These are phyloP conservation scores for Jasminum sambac DNA, from an alignment of 257 asterid genomes.

Conservation along the genomic window DNA sequence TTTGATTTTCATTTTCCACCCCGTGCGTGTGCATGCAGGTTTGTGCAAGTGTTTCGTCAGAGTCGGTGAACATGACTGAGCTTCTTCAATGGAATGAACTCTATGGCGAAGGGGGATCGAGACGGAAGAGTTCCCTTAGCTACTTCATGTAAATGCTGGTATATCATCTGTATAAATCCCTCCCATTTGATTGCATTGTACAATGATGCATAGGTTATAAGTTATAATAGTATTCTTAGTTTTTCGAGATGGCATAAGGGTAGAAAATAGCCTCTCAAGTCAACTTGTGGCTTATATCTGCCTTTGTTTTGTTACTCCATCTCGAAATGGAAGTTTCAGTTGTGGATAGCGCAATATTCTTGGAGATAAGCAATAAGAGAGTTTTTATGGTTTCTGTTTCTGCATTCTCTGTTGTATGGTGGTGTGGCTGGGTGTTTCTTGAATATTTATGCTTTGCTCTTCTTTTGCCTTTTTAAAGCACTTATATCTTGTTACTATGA, in stretches of 20 bases:
- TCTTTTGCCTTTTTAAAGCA: no score
- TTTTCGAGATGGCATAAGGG: not conserved
- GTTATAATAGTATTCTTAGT: not conserved
- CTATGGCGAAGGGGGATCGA: slow-evolving; percentile 58
- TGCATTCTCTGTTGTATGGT: not conserved
- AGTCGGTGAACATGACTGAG: slow-evolving; percentile 54
- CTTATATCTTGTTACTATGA: no score
- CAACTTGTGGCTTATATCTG: not conserved
- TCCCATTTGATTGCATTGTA: not conserved
- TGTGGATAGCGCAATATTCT: not conserved
- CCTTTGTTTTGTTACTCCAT: slow-evolving; percentile 1
- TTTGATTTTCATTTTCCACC: not conserved
- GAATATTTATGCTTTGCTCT: no score
- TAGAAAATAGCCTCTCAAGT: slow-evolving; percentile 9
- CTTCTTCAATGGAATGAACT: slow-evolving; percentile 57
- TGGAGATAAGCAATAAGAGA: not conserved
- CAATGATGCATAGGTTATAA: not conserved
- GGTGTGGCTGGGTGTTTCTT: not conserved
- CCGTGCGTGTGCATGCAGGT: slow-evolving; percentile 34
- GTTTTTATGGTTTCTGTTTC: not conserved
- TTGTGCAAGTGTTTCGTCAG: slow-evolving; percentile 59
- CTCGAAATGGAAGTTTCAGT: slow-evolving; percentile 1
- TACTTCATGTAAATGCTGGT: slow-evolving; percentile 47
- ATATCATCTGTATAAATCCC: slow-evolving; percentile 7
- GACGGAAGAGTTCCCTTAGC: slow-evolving; percentile 49